Conservation (phyloP, 192 early-diverging fungal genomes). For the Coemansia umbellata region DNA sequence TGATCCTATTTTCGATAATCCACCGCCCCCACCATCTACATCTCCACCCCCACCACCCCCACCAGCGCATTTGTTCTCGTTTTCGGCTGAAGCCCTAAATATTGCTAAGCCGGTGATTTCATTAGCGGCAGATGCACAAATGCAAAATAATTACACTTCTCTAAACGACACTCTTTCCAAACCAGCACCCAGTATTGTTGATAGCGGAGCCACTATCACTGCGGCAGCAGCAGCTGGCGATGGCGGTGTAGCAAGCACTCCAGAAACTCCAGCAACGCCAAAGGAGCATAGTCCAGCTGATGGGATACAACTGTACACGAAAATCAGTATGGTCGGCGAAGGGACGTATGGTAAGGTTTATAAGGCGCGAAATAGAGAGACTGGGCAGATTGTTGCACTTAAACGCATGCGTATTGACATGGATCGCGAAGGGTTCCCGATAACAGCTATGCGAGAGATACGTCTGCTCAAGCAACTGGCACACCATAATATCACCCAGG, state of each 20-base stretch:
- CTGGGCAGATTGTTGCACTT: conserved; percentile 70
- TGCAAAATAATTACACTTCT: no score
- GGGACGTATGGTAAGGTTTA: conserved; percentile 87
- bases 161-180: no score
- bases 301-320: conserved; percentile 61
- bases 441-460: conserved; percentile 85
- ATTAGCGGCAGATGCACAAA: no score
- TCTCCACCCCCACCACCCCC: conserved; percentile 15
- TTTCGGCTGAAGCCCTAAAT: no score
- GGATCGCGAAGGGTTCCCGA: conserved; percentile 82
- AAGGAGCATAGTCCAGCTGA: conserved; percentile 40
- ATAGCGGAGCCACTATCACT: not conserved
- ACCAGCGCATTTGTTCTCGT: no score
- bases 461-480: conserved; percentile 64
- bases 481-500: conserved; percentile 68
- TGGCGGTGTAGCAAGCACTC: conserved; percentile 15
- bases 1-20: not conserved
- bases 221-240: not conserved
- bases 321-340: conserved; percentile 75
- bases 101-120: no score
- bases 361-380: conserved; percentile 68
- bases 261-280: conserved; percentile 42
- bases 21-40: conserved; percentile 17
- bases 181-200: not conserved
- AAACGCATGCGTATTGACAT: conserved; percentile 79